Base-by-base conservation (phyloP, 768 basidiomycete genomes). In the Termitomyces sp. region DNA sequence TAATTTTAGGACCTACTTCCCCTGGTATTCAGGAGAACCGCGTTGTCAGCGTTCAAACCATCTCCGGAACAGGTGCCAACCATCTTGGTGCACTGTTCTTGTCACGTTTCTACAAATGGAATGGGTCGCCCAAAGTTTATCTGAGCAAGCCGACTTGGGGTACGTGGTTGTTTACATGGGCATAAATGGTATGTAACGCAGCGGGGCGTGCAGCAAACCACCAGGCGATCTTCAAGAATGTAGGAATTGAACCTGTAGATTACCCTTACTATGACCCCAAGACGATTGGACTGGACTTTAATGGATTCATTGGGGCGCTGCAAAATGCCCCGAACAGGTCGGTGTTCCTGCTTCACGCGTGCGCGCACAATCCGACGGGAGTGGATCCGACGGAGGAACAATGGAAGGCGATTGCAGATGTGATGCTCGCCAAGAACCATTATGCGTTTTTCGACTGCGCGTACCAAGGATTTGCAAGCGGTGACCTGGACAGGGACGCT, bases 341-440 rank as follows among this genome's bases (percentile, higher is more conserved):
- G 3, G 87, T 94, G 56, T 88, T 98, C 73, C 75, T 99, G 61
- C 73, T 99, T 43, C 95, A 98, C 68, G 92, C 88, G 9, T 97
- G 94, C 69, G 95, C 94, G 42, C 95, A 98, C 73, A 98, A 98
- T 69, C 95, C 94, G 8, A 98, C 96, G 2, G 95, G 95, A 2
- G 92, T 96, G 30, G 95, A 98, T 72, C 95, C 94, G 7, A 94
- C 92, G 35, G 70, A 70, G 47, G 92, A 89, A 63, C 89, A 98
- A 70, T 98, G 95, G 95, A 75, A 80, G 60, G 70, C 76, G 57
- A 81, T 98, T 64, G 89, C 90, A 40, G 80, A 87, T 38, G 73
- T 86, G 54, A 82, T 97, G 69, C 69, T 88, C 32, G 72, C 76
- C 48, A 88, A 86, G 73, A 78, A 81, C 14, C 94, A 95, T 70